These are phyloP conservation scores for Colletotrichum brevisporum DNA, from an alignment of 2,329 filamentous ascomycete species.

Conservation along the genomic window DNA sequence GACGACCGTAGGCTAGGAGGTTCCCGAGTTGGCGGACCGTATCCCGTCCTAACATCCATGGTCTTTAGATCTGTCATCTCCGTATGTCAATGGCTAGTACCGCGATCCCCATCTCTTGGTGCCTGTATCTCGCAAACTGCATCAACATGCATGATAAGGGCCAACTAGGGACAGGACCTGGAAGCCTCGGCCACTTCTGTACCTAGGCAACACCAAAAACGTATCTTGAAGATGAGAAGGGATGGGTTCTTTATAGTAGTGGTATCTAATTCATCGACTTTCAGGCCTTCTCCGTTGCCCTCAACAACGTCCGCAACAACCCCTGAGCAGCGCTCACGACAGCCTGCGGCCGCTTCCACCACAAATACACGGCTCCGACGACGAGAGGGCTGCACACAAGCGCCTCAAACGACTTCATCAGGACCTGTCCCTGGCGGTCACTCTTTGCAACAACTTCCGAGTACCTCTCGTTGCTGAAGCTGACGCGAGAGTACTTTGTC, in stretches of 20 bases:
- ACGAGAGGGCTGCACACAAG: conserved; percentile 38
- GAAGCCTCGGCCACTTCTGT: too few relatives aligned
- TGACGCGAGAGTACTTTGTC: conserved; percentile 93
- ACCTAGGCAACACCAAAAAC: background rate
- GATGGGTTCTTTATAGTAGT: background rate
- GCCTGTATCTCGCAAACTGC: too few relatives aligned
- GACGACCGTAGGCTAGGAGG: too few relatives aligned
- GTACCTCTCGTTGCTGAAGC: conserved; percentile 94
- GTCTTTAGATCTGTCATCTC: too few relatives aligned
- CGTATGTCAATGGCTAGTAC: too few relatives aligned
- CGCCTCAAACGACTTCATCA: conserved; percentile 54
- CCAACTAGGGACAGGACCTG: too few relatives aligned
- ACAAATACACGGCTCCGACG: conserved; percentile 33
- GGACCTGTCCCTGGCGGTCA: conserved; percentile 75
- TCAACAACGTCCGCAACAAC: conserved; percentile 17
- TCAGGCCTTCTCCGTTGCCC: conserved; percentile 1
- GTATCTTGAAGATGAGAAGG: too few relatives aligned
- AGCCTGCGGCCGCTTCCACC: conserved; percentile 40
- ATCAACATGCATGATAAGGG: too few relatives aligned
- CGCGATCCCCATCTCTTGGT: too few relatives aligned
- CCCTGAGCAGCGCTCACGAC: conserved; percentile 27
- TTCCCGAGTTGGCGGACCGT: too few relatives aligned
- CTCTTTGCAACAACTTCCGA: conserved; percentile 82
- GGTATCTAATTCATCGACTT: too few relatives aligned
- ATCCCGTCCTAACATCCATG: too few relatives aligned